Conservation (phyloP, 108 stramenopile species). For the Discostella stelligeroides region DNA sequence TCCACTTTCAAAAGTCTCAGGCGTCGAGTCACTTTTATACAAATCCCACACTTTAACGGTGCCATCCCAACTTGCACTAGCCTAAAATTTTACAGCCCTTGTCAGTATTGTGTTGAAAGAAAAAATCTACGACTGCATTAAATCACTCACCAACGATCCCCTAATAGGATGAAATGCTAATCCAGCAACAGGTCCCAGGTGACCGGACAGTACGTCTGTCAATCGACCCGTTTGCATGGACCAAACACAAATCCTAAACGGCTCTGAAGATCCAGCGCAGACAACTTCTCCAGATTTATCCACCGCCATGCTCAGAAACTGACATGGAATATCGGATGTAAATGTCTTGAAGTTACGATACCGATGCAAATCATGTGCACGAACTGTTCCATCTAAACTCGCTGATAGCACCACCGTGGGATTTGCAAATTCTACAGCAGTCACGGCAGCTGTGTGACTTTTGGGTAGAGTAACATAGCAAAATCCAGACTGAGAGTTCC, state of each 20-base stretch:
- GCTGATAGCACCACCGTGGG: slow-evolving; percentile 90
- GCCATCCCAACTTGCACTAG: slow-evolving; percentile 97
- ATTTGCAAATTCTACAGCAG: slow-evolving; percentile 89
- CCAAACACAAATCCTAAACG: slow-evolving; percentile 94
- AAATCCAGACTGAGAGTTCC: slow-evolving; percentile 96
- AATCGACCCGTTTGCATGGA: slow-evolving; percentile 93
- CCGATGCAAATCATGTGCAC: slow-evolving; percentile 95
- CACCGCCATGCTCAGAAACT: slow-evolving; percentile 94
- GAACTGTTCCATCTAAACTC: slow-evolving; percentile 96
- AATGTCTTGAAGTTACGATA: slow-evolving; percentile 97
- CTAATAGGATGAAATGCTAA: slow-evolving; percentile 82
- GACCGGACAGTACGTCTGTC: slow-evolving; percentile 95
- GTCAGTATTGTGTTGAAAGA: background rate
- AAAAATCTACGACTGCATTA: background rate
- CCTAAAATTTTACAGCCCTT: slow-evolving; percentile 15
- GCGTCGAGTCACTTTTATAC: slow-evolving; percentile 81
- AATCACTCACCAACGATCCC: slow-evolving; percentile 59
- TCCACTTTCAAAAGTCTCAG: slow-evolving; percentile 93
- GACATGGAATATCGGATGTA: slow-evolving; percentile 87
- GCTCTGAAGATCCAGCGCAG: slow-evolving; percentile 89
- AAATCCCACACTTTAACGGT: slow-evolving; percentile 97
- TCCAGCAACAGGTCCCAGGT: slow-evolving; percentile 88
- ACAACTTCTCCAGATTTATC: slow-evolving; percentile 96
- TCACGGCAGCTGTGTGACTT: slow-evolving; percentile 93
- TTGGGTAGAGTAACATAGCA: slow-evolving; percentile 96